Percentiles rank a stretch among this genome's conserved stretches.
These are phyloP conservation scores for Primulina tabacum DNA, from an alignment of 257 asterid species.

Conservation along the genomic window DNA sequence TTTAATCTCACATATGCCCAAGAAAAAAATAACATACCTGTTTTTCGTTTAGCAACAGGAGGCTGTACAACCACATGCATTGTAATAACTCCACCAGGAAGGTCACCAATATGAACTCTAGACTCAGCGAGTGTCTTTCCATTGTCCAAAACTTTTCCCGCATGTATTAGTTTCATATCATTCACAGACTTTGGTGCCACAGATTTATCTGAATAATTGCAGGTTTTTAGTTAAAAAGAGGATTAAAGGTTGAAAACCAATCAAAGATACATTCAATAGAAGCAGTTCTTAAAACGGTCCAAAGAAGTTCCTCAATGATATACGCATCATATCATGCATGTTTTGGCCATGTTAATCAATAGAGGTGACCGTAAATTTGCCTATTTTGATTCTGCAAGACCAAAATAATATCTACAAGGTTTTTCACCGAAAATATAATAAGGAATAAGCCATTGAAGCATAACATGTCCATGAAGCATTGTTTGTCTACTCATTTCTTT, in stretches of 20 bases:
- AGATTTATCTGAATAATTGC: conserved; percentile 37
- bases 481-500: background rate
- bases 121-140: conserved; percentile 55
- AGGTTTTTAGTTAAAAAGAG: background rate
- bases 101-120: conserved; percentile 33
- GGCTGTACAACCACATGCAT: conserved; percentile 72
- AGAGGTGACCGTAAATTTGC: background rate
- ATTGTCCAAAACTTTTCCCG: conserved; percentile 53
- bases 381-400: background rate
- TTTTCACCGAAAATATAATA: background rate
- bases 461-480: background rate
- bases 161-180: conserved; percentile 57
- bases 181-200: conserved; percentile 38
- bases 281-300: background rate
- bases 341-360: background rate
- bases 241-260: background rate
- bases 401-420: background rate
- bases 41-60: conserved; percentile 38
- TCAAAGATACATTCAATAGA: background rate
- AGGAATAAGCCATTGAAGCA: background rate
- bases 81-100: conserved; percentile 49
- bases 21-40: conserved; percentile 28
- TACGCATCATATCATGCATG: background rate
- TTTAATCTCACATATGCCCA: too few relatives aligned
- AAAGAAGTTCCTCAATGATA: background rate